phyloP scores from a whole-genome alignment of 108 stramenopile species.

The Aurantiochytrium sp. region DNA sequence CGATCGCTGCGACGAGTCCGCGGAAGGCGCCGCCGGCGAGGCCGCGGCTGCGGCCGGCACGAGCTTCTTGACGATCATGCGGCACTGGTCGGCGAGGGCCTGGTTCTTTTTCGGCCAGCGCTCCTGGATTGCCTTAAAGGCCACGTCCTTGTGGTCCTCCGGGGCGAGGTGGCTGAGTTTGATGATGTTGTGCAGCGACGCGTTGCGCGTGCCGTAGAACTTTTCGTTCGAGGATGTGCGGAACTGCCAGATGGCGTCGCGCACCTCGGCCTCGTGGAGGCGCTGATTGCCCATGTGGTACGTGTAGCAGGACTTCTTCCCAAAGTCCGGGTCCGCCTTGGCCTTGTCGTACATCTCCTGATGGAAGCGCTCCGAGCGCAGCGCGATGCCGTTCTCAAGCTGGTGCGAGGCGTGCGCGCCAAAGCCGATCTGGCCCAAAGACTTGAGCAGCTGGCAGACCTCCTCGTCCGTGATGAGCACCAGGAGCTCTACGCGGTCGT shows the following conservation, averaged over 20 bases:
- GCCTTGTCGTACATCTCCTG: neutral
- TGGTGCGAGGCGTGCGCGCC: neutral
- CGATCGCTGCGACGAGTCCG: too few species aligned
- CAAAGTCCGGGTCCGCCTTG: neutral
- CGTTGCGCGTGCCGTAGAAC: neutral
- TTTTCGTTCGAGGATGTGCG: neutral
- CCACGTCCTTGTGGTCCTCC: neutral
- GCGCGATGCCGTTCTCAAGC: neutral
- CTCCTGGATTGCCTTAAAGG: neutral
- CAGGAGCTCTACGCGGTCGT: neutral
- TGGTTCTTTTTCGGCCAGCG: neutral
- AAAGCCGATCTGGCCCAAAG: neutral
- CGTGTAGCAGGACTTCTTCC: neutral
- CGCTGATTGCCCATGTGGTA: neutral
- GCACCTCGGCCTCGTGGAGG: neutral
- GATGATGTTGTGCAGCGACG: neutral
- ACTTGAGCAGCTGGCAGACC: neutral
- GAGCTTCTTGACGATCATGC: neutral
- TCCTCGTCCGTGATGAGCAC: neutral
- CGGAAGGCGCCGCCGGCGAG: neutral
- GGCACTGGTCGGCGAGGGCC: neutral
- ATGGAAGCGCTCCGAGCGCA: neutral
- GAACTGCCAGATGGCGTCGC: neutral
- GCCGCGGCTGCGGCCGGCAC: neutral
- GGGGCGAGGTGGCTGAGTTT: neutral